Evolutionary conservation across 345 rosid genomes (phyloP).

Genomic region (Linum usitatissimum): DNA sequence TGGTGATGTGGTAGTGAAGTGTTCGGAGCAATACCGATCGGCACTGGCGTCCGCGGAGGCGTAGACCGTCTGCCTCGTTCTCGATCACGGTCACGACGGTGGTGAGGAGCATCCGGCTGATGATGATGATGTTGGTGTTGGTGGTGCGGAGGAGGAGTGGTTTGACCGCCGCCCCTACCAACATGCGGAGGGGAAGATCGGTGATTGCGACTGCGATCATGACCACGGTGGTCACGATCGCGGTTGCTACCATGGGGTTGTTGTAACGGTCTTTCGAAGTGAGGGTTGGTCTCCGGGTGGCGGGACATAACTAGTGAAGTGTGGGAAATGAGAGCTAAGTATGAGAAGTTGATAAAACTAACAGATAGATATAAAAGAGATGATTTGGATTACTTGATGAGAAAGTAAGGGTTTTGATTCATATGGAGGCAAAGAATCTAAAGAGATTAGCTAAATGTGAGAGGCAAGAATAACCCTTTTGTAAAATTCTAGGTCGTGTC

Average conservation of each 20-base stretch:
- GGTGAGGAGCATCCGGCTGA: too few species aligned
- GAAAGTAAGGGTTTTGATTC: background rate
- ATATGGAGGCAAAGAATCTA: background rate
- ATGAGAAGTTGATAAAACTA: background rate
- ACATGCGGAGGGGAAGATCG: background rate
- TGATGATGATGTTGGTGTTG: too few species aligned
- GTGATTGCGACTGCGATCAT: background rate
- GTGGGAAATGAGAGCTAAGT: background rate
- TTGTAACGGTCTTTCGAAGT: background rate
- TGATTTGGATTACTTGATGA: background rate
- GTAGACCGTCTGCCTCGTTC: too few species aligned
- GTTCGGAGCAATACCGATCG: too few species aligned
- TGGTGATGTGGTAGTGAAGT: background rate
- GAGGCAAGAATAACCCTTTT: background rate
- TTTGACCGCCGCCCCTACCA: background rate
- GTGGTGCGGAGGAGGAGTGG: background rate
- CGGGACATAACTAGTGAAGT: background rate
- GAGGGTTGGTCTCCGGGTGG: background rate
- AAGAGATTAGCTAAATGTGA: background rate
- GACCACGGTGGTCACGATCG: background rate
- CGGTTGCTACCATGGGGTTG: background rate
- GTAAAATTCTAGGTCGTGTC: background rate
- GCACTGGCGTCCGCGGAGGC: too few species aligned
- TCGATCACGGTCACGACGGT: too few species aligned
- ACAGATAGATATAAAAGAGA: background rate